Percentiles rank a stretch among this genome's conserved stretches.
These are phyloP conservation scores for Lyophyllum atratum DNA, from an alignment of 768 basidiomycete genomes.

Conservation along the genomic window DNA sequence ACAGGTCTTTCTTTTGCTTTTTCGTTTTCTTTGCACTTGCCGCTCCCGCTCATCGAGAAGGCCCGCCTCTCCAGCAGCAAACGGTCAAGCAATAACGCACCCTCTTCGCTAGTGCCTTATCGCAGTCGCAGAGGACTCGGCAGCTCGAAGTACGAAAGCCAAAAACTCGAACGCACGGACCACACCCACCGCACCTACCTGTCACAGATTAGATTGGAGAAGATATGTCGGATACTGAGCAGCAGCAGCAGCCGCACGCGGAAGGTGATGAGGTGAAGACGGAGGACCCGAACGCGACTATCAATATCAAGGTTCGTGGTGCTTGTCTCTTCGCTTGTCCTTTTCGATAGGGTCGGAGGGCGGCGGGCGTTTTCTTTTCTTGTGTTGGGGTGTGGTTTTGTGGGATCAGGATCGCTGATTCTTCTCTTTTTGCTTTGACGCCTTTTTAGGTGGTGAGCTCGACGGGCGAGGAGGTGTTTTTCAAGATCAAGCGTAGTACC, in stretches of 20 bases:
- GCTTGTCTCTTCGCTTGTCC: neutral
- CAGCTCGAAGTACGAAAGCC: neutral
- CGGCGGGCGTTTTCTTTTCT: neutral
- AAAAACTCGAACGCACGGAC: conserved; percentile 8
- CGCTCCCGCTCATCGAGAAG: neutral
- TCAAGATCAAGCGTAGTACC: conserved; percentile 95
- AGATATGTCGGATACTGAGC: conserved; percentile 15
- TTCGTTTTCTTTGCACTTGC: neutral
- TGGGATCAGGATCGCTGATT: neutral
- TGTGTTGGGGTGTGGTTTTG: neutral
- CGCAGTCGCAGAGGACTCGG: neutral
- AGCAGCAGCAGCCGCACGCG: conserved; percentile 9
- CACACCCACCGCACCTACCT: neutral
- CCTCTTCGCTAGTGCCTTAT: neutral
- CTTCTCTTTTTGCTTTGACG: neutral
- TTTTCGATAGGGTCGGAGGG: neutral
- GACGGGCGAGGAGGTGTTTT: conserved; percentile 87
- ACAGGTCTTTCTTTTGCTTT: neutral
- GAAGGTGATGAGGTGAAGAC: conserved; percentile 7
- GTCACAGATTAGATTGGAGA: neutral
- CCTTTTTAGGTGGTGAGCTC: conserved; percentile 66
- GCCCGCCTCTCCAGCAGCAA: neutral
- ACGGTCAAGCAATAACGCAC: neutral
- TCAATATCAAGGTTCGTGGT: conserved; percentile 17
- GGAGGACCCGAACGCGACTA: conserved; percentile 10